Conservation (phyloP, 2,329 filamentous ascomycete genomes). For the Coniochaeta sp. region DNA sequence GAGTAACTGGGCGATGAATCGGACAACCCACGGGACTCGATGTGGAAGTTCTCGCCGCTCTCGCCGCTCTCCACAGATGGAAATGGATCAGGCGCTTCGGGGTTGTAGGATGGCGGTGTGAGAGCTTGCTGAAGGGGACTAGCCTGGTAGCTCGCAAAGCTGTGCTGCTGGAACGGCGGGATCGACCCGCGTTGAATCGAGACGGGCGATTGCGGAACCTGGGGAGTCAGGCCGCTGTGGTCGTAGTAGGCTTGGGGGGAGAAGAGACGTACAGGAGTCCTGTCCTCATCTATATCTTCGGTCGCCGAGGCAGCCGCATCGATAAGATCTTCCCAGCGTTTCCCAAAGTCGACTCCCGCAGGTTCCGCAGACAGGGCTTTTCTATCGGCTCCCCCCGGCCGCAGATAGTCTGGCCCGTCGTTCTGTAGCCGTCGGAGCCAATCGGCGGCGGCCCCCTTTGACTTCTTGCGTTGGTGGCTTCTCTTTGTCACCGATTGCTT, state of each 20-base stretch:
- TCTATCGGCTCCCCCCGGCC: slow-evolving; percentile 60
- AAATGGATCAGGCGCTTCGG: slow-evolving; percentile 69
- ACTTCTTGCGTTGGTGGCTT: slow-evolving; percentile 75
- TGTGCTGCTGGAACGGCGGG: slow-evolving; percentile 52
- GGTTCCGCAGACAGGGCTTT: slow-evolving; percentile 87
- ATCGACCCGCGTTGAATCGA: slow-evolving; percentile 56
- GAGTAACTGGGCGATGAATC: slow-evolving; percentile 69
- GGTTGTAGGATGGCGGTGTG: slow-evolving; percentile 69
- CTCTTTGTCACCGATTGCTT: slow-evolving; percentile 84
- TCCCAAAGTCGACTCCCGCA: slow-evolving; percentile 65
- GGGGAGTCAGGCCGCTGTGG: slow-evolving; percentile 30
- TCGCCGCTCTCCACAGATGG: slow-evolving; percentile 79
- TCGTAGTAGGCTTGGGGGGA: slow-evolving; percentile 30
- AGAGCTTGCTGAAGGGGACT: slow-evolving; percentile 87
- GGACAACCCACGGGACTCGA: slow-evolving; percentile 56
- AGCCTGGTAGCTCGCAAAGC: slow-evolving; percentile 65
- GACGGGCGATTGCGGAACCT: slow-evolving; percentile 60
- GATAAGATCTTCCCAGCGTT: slow-evolving; percentile 93
- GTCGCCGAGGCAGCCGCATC: slow-evolving; percentile 88
- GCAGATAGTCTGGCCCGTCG: slow-evolving; percentile 51
- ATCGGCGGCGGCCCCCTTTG: slow-evolving; percentile 60
- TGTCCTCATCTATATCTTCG: slow-evolving; percentile 83
- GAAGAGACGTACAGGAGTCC: slow-evolving; percentile 67
- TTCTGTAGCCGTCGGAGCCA: slow-evolving; percentile 55
- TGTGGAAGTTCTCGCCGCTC: slow-evolving; percentile 66